phyloP scores from a whole-genome alignment of 2,329 filamentous ascomycete genomes.

The Aspergillus uvarum region DNA sequence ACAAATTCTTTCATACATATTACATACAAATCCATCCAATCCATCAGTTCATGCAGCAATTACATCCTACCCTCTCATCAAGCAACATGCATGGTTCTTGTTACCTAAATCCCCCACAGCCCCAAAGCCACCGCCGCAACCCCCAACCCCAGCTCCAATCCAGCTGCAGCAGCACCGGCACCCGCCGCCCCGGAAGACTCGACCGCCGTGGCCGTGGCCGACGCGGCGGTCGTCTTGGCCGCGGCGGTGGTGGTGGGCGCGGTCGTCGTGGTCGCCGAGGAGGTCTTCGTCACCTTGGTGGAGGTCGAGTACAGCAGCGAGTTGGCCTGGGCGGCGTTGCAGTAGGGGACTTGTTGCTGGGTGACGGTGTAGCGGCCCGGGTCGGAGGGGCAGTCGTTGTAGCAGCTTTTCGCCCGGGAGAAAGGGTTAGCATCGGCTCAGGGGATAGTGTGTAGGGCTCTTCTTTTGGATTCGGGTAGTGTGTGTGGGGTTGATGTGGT shows the following conservation, averaged over 20 bases:
- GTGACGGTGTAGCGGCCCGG: slow-evolving; percentile 34
- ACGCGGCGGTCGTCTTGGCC: neutral
- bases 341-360: slow-evolving; percentile 39
- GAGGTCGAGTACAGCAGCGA: slow-evolving; percentile 17
- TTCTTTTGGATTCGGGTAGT: neutral
- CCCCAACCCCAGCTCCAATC: slow-evolving; percentile 5
- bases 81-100: neutral
- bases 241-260: slow-evolving; percentile 17
- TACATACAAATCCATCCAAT: neutral
- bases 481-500: no score
- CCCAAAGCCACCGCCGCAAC: slow-evolving; percentile 1
- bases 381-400: slow-evolving; percentile 62
- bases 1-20: neutral
- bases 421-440: no score
- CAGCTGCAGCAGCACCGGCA: neutral
- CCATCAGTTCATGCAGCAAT: neutral
- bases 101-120: neutral
- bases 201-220: neutral
- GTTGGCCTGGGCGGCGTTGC: slow-evolving; percentile 45
- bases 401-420: slow-evolving; percentile 48
- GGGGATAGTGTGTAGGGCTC: neutral
- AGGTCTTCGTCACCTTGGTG: neutral
- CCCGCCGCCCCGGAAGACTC: slow-evolving; percentile 5
- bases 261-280: slow-evolving; percentile 21
- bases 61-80: neutral